Conservation (phyloP, 768 basidiomycete species). For the Trametopsis cervina region DNA sequence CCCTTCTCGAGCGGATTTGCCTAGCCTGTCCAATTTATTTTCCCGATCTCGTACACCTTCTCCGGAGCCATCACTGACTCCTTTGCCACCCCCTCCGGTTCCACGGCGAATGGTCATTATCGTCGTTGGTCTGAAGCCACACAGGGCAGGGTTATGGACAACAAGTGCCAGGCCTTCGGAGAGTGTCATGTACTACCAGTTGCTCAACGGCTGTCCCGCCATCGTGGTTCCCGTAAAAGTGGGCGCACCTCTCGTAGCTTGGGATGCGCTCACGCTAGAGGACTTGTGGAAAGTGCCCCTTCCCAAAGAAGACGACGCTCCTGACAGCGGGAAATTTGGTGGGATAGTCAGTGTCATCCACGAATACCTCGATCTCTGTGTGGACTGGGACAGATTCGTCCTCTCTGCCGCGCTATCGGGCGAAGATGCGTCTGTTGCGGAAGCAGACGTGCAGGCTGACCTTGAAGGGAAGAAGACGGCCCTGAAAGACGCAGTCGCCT, state of each 20-base stretch:
- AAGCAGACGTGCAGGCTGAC: slow-evolving; percentile 11
- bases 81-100: slow-evolving; percentile 32
- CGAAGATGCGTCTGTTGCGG: slow-evolving; percentile 5
- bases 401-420: slow-evolving; percentile 19
- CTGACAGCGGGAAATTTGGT: slow-evolving; percentile 29
- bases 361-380: slow-evolving; percentile 54
- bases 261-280: slow-evolving; percentile 55
- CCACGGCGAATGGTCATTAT: slow-evolving; percentile 53
- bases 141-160: slow-evolving; percentile 48
- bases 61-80: slow-evolving; percentile 38
- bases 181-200: slow-evolving; percentile 55
- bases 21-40: slow-evolving; percentile 38
- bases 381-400: slow-evolving; percentile 52
- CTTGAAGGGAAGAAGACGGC: slow-evolving; percentile 29
- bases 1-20: slow-evolving; percentile 19
- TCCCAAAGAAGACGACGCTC: slow-evolving; percentile 26
- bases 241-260: slow-evolving; percentile 57
- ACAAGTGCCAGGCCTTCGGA: slow-evolving; percentile 52
- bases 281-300: slow-evolving; percentile 47
- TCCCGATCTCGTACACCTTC: slow-evolving; percentile 44
- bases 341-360: slow-evolving; percentile 49
- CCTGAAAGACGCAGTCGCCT: slow-evolving; percentile 39
- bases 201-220: slow-evolving; percentile 55
- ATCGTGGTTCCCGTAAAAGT: slow-evolving; percentile 52
- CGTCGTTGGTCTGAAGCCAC: slow-evolving; percentile 54